Evolutionary conservation across 1,139 yeast species (phyloP).

Genomic region (Sugiyamaella neomexicana): DNA sequence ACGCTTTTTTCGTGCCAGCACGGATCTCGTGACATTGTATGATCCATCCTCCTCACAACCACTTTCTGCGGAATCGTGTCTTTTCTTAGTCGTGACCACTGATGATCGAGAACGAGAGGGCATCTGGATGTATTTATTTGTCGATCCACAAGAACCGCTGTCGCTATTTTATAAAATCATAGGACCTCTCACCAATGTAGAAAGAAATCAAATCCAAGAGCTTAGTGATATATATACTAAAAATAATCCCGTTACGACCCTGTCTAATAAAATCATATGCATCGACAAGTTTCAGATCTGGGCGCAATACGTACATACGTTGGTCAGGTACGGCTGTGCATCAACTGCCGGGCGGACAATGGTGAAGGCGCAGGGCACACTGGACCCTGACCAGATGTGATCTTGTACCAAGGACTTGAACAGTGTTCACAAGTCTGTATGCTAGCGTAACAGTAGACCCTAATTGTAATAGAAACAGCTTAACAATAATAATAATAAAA

Average conservation of each 20-base stretch:
- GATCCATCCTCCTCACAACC: constrained; percentile 10
- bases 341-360: no score
- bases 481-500: neutral
- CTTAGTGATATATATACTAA: neutral
- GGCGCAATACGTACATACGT: no score
- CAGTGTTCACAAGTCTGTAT: no score
- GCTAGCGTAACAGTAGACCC: no score
- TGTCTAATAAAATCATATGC: neutral
- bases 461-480: no score
- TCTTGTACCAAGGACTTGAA: no score
- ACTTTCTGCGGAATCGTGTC: neutral
- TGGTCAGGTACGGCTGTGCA: no score
- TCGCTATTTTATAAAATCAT: neutral
- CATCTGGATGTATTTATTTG: neutral
- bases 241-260: neutral
- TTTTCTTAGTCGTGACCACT: constrained; percentile 2
- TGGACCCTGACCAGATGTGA: no score
- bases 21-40: constrained; percentile 8
- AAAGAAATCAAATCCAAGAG: neutral
- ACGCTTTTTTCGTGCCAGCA: constrained; percentile 12
- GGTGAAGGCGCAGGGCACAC: no score
- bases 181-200: neutral
- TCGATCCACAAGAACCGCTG: neutral
- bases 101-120: constrained; percentile 5
- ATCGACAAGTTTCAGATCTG: no score